A percentile compares a stretch with the other conserved stretches of the same genome.
Evolutionary conservation across 768 basidiomycete species (phyloP).

Genomic region (Leccinum uliginosum): DNA sequence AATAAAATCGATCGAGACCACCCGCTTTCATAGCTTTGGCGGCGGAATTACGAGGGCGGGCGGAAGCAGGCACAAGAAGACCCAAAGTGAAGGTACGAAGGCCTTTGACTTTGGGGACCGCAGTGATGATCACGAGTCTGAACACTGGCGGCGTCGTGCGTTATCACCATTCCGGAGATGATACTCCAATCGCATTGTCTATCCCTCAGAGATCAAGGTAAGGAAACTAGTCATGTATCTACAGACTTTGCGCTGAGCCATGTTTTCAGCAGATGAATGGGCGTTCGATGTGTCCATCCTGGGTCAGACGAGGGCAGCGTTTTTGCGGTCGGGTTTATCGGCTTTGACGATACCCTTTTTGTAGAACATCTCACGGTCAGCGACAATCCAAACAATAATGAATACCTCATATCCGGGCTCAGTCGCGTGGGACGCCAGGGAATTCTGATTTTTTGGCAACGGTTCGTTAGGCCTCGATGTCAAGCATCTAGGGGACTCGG

Average conservation of each 20-base stretch:
- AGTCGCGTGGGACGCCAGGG: not conserved
- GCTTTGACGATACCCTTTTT: slow-evolving; percentile 22
- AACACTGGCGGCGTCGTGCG: slow-evolving; percentile 22
- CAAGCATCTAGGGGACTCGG: slow-evolving; percentile 8
- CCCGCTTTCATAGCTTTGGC: not conserved
- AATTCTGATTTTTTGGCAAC: not conserved
- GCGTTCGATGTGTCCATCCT: slow-evolving; percentile 16
- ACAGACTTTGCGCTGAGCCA: slow-evolving; percentile 6
- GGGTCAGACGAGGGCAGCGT: slow-evolving; percentile 11
- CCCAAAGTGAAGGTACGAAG: slow-evolving; percentile 40
- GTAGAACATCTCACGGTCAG: slow-evolving; percentile 19
- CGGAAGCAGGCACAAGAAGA: slow-evolving; percentile 44
- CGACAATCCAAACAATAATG: slow-evolving; percentile 23
- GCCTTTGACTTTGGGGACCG: slow-evolving; percentile 34
- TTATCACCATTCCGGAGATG: slow-evolving; percentile 20
- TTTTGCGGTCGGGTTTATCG: slow-evolving; percentile 21
- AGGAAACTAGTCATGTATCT: not conserved
- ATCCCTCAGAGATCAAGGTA: slow-evolving; percentile 26
- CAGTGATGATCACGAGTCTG: slow-evolving; percentile 19
- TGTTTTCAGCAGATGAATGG: slow-evolving; percentile 26
- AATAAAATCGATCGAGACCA: slow-evolving; percentile 13
- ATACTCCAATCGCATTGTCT: slow-evolving; percentile 24
- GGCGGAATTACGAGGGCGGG: not conserved
- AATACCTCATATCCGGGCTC: slow-evolving; percentile 20
- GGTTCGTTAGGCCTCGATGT: slow-evolving; percentile 1